A percentile compares a stretch with the other conserved stretches of the same genome.
Evolutionary conservation across 2,329 filamentous ascomycete genomes (phyloP).

Genomic region (Diplodia intermedia): DNA sequence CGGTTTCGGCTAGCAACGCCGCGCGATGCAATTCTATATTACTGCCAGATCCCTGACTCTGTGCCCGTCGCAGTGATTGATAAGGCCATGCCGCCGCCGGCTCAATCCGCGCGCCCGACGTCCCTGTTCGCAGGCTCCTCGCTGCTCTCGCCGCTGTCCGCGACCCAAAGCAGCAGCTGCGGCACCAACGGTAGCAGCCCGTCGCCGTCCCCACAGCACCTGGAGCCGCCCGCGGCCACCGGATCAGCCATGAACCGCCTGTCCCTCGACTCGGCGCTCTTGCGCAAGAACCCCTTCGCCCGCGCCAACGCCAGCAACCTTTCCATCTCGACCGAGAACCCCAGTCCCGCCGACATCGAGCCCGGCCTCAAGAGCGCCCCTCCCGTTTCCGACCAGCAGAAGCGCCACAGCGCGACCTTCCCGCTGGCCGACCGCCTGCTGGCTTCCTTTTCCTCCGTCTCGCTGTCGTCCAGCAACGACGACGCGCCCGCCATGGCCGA

Average conservation of each 20-base stretch:
- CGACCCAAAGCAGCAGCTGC: not conserved
- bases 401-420: conserved; percentile 17
- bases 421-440: conserved; percentile 9
- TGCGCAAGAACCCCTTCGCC: conserved; percentile 23
- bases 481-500: not conserved
- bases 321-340: conserved; percentile 5
- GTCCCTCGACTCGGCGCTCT: conserved; percentile 23
- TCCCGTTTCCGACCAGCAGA: not conserved
- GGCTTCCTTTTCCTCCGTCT: not conserved
- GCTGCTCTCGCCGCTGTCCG: not conserved
- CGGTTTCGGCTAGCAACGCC: conserved; percentile 3
- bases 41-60: conserved; percentile 9
- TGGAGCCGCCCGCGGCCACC: conserved; percentile 1
- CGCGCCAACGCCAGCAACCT: conserved; percentile 20
- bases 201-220: not conserved
- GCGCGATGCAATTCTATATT: conserved; percentile 12
- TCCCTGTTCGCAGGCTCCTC: not conserved
- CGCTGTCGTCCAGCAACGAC: not conserved
- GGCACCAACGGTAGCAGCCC: not conserved
- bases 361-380: conserved; percentile 21
- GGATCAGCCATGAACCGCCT: conserved; percentile 14
- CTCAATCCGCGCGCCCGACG: conserved; percentile 16
- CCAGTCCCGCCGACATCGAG: conserved; percentile 2
- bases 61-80: conserved; percentile 17
- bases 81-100: conserved; percentile 18